A percentile compares a stretch with the other conserved stretches of the same genome.
phyloP scores from a whole-genome alignment of 1,284 basidiomycete genomes.

The Fistulina hepatica region DNA sequence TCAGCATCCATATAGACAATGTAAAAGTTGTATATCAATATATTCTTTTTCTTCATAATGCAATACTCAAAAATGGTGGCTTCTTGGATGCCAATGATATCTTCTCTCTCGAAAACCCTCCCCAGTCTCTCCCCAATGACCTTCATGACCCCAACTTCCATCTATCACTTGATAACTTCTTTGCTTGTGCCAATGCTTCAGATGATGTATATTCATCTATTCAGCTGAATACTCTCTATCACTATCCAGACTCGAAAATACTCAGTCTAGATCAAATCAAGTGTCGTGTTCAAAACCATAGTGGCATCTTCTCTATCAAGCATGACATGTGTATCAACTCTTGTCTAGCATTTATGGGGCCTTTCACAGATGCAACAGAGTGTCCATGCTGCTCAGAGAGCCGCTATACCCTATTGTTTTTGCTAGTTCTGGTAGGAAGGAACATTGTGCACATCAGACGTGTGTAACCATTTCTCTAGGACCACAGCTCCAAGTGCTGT shows the following conservation, averaged over 20 bases:
- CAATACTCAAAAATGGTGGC: conserved; percentile 14
- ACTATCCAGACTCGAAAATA: conserved; percentile 15
- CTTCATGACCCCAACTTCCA: conserved; percentile 17
- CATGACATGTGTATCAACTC: conserved; percentile 8
- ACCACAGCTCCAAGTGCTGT: background rate
- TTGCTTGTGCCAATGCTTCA: conserved; percentile 18
- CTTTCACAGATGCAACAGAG: background rate
- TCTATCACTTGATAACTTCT: conserved; percentile 20
- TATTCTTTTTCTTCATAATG: too few relatives aligned
- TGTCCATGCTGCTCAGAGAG: conserved; percentile 2
- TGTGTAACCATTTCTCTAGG: background rate
- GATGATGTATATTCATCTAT: conserved; percentile 16
- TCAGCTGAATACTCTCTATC: conserved; percentile 9
- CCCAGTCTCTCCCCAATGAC: conserved; percentile 11
- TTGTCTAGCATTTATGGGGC: conserved; percentile 5
- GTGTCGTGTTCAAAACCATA: conserved; percentile 9
- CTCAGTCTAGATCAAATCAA: conserved; percentile 18
- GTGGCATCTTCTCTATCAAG: conserved; percentile 2
- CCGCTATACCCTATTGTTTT: conserved; percentile 4
- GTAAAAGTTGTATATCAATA: too few relatives aligned
- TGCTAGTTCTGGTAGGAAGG: background rate
- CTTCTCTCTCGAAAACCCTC: conserved; percentile 20
- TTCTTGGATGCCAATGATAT: conserved; percentile 15
- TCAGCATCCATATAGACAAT: too few relatives aligned
- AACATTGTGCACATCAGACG: background rate